Base-by-base conservation (phyloP, 2,329 filamentous ascomycete genomes). In the Hymenoscyphus linearis region DNA sequence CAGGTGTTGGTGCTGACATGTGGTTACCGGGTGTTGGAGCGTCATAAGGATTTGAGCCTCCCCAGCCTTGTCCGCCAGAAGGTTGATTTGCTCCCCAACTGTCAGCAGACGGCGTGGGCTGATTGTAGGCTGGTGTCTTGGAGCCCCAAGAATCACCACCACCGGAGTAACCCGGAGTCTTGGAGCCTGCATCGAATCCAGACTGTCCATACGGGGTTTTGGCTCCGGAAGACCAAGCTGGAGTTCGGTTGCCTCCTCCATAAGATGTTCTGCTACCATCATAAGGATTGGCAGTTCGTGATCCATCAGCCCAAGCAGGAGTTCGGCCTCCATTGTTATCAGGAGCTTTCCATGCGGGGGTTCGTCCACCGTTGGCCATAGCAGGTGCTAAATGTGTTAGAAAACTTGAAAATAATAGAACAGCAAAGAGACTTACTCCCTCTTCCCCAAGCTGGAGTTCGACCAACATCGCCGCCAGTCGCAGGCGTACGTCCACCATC, bases 221-320 rank as follows among this genome's bases (percentile, higher is more conserved):
- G 59, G 87, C 85, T 58, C 89, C 89, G 1, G 91, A 88, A 62
- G 87, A 87, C 89, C 89, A 93, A 4, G 88, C 88, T 7, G 89
- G 89, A 1, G 88, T 92, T 58, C 89, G 85, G 55, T 82, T 82
- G 34, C 87, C 86, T 25, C 82, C 81, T 18, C 91, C 91, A 69
- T 96, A 96, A 1, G 90, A 82, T 12, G 85, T 88, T 47, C 85
- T 80, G 4, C 83, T 87, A 6, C 86, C 86, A 69, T 88, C 85
- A 22, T 73, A 70, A 1, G 87, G 87, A 71, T 88, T 87, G 64
- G 84, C 83, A 13, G 85, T 88, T 53, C 85, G 80, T 3, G 85
- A 87, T 6, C 86, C 86, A 69, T 88, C 85, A 18, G 80, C 80
- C 86, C 88, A 91, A 2, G 86, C 86, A 0, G 88, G 88, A 0